Evolutionary conservation across 192 early-diverging fungal species (phyloP), one percentile per base, ranked within the genome.

Genomic region (Borealophlyctis nickersoniae): DNA sequence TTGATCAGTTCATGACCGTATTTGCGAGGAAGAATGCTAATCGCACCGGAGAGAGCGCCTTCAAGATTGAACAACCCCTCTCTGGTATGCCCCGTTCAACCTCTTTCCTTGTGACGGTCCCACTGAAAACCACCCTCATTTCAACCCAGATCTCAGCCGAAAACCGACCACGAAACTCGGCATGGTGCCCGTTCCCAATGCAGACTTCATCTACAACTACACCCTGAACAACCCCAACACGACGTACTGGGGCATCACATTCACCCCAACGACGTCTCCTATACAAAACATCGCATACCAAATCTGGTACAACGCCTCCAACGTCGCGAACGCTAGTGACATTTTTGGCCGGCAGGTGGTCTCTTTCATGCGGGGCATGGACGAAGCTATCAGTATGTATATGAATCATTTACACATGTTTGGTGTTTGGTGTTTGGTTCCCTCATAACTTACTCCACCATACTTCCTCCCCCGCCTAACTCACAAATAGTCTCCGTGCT

Each of bases 291-390:
- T 81, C 50, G 80, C 78, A 35, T 91, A 91, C 62, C 89, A 91
- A 71, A 70, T 89, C 29, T 91, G 89, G 89, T 87, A 81, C 70
- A 91, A 91, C 71, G 77, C 77, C 48, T 74, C 83, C 4, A 67
- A 73, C 16, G 67, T 73, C 16, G 77, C 77, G 30, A 91, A 91
- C 58, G 56, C 62, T 23, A 77, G 81, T 23, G 89, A 91, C 69
- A 72, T 85, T 5, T 87, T 84, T 59, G 84, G 83, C 13, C 77
- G 81, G 22, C 73, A 81, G 33, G 13, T 88, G 31, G 66, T 90
- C 4, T 71, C 84, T 5, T 67, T 89, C 29, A 75, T 83, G 55
- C 72, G 87, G 22, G 86, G 81, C 19, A 34, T 91, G n/a, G 88
- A 91, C 49, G 87, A 89, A 69, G 86, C 88, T 3, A 86, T 91